Conservation (phyloP, 2,329 filamentous ascomycete genomes). For the Biscogniauxia marginata region DNA sequence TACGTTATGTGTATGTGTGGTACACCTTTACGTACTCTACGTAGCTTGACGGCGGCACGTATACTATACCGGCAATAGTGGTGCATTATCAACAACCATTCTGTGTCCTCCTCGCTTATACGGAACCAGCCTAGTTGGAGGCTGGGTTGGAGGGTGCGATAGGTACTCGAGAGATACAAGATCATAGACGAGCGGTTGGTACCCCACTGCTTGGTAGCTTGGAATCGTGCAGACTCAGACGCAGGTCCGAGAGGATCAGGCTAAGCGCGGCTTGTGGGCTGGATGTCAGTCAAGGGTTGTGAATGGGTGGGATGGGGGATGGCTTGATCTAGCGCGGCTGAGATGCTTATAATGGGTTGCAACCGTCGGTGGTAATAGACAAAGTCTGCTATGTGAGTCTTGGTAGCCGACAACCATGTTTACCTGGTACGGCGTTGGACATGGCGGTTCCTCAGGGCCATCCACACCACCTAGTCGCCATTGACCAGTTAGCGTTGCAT, state of each 20-base stretch:
- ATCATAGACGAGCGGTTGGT: background rate
- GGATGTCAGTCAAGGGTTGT: slow-evolving; percentile 9
- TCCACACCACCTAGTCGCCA: background rate
- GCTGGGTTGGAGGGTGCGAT: background rate
- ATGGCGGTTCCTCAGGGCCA: background rate
- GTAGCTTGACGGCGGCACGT: background rate
- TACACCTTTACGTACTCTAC: background rate
- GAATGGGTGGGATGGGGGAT: slow-evolving; percentile 1
- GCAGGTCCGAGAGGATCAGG: slow-evolving; percentile 44
- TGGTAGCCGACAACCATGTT: background rate
- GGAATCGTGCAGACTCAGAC: slow-evolving; percentile 33
- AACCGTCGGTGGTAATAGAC: background rate
- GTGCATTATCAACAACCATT: background rate
- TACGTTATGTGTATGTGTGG: slow-evolving; percentile 1
- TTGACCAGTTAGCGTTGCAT: background rate
- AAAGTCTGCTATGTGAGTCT: background rate
- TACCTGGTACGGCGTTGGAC: background rate
- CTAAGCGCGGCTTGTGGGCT: slow-evolving; percentile 34
- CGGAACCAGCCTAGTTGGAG: background rate
- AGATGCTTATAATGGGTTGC: background rate
- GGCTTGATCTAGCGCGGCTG: background rate
- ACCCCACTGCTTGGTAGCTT: background rate
- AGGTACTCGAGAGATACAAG: background rate
- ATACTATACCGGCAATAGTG: background rate
- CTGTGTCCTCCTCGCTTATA: background rate